Evolutionary conservation across 441 rosid genomes (phyloP), one percentile per base, ranked within the genome.

Genomic region (Erysimum pusillum): DNA sequence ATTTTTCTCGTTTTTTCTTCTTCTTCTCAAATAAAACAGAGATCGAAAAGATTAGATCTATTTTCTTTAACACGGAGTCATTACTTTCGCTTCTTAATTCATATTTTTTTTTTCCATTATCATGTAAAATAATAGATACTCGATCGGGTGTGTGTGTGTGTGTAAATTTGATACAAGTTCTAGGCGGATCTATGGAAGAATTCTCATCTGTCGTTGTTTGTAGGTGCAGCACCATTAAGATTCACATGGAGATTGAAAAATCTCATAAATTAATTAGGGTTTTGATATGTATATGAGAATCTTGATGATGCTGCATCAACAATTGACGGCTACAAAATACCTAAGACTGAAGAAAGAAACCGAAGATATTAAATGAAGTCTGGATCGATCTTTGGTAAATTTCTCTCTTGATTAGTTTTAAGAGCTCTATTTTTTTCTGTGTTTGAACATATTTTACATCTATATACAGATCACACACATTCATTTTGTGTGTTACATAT

Each of bases 281-380:
- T 76, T 62, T 81, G 36, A 31, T 75, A 42, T 66, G 63, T 54
- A 32, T 53, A 68, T 93, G 98, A 87, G 98, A 94, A 94, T 94
- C 98, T 94, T 94, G 98, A 94, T 94, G 98, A 93, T 93, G 98
- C 98, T 93, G 98, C 97, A 90, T 91, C 98, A 60, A 94, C 91
- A 76, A 87, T 78, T 56, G 51, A 85, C 84, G 93, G 75, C 94
- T 92, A 78, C 77, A 41, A 20, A 41, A 65, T 49, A 65, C 67
- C 61, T 57, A 70, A 65, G 58, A 9, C 25, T 25, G 3, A 11
- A 28, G n/a, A 35, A 38, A 69, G 48, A 61, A 68, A 13, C 44
- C 5, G 15, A 63, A 54, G n/a, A 41, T 18, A 49, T 39, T 62
- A 7, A 14, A 12, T 20, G 25, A 18, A 49, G 36, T 69, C 34